Evolutionary conservation across 73 alveolate genomes (phyloP).

Genomic region (Paramecium bursaria): DNA sequence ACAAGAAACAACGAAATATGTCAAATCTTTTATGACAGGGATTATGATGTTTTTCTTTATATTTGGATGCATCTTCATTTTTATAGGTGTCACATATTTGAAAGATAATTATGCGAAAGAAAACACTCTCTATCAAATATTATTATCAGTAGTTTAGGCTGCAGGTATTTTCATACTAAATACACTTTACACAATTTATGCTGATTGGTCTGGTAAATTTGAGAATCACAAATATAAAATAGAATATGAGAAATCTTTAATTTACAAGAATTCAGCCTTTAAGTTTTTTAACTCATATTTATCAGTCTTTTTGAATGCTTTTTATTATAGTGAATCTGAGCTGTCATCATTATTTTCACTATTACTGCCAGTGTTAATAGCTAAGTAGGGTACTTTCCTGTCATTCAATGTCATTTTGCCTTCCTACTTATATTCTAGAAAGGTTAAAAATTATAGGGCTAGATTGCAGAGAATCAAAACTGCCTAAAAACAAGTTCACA

Average conservation of each 20-base stretch:
- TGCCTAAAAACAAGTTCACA: not conserved
- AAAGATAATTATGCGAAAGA: not conserved
- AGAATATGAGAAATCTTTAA: slow-evolving; percentile 60
- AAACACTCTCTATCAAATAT: not conserved
- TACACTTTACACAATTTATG: slow-evolving; percentile 20
- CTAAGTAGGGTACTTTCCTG: slow-evolving; percentile 22
- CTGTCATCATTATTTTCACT: slow-evolving; percentile 19
- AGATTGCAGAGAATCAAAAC: no score
- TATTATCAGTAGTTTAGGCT: slow-evolving; percentile 14
- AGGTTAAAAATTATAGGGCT: no score
- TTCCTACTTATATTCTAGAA: not conserved
- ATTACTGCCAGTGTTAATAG: slow-evolving; percentile 56
- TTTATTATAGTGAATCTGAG: not conserved
- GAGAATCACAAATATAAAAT: slow-evolving; percentile 63
- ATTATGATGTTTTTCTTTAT: slow-evolving; percentile 36
- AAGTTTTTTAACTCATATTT: slow-evolving; percentile 56
- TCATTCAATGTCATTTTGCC: slow-evolving; percentile 7
- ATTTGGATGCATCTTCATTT: slow-evolving; percentile 11
- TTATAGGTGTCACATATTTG: slow-evolving; percentile 42
- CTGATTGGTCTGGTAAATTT: slow-evolving; percentile 21
- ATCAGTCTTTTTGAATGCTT: slow-evolving; percentile 53
- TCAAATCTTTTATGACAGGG: slow-evolving; percentile 30
- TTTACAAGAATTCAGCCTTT: slow-evolving; percentile 63
- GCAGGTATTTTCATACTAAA: slow-evolving; percentile 55
- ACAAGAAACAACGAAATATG: slow-evolving; percentile 46